Conservation (phyloP, 768 basidiomycete species). For the Candolleomyces aberdarensis region DNA sequence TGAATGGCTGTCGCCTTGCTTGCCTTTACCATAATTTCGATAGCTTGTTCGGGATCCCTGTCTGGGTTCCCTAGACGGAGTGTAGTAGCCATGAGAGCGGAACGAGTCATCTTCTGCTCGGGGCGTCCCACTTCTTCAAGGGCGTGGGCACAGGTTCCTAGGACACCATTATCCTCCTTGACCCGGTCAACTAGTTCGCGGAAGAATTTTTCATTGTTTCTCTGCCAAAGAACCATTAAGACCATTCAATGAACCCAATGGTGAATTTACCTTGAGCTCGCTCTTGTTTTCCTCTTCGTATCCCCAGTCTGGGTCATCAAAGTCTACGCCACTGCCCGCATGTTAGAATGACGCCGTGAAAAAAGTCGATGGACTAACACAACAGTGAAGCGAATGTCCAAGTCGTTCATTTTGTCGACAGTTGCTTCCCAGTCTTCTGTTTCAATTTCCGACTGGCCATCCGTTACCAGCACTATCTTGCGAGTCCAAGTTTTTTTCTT, state of each 20-base stretch:
- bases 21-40: constrained; percentile 70
- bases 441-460: constrained; percentile 75
- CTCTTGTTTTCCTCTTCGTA: constrained; percentile 70
- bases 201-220: constrained; percentile 77
- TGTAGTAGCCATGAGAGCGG: constrained; percentile 56
- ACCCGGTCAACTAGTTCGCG: constrained; percentile 39
- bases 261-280: constrained; percentile 59
- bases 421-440: constrained; percentile 74
- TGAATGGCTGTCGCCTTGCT: constrained; percentile 77
- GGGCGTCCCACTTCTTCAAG: constrained; percentile 60
- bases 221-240: constrained; percentile 22
- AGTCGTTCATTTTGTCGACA: constrained; percentile 57
- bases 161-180: constrained; percentile 37
- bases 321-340: constrained; percentile 74
- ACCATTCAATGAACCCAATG: neutral
- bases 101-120: constrained; percentile 66
- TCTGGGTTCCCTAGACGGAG: constrained; percentile 80
- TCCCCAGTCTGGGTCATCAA: constrained; percentile 68
- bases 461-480: constrained; percentile 81
- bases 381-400: constrained; percentile 59
- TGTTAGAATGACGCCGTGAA: constrained; percentile 1
- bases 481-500: constrained; percentile 83
- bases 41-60: constrained; percentile 60
- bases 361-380: constrained; percentile 47
- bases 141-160: constrained; percentile 66